Evolutionary conservation across 1,284 basidiomycete species (phyloP).

Genomic region (Meira miltonrushii): DNA sequence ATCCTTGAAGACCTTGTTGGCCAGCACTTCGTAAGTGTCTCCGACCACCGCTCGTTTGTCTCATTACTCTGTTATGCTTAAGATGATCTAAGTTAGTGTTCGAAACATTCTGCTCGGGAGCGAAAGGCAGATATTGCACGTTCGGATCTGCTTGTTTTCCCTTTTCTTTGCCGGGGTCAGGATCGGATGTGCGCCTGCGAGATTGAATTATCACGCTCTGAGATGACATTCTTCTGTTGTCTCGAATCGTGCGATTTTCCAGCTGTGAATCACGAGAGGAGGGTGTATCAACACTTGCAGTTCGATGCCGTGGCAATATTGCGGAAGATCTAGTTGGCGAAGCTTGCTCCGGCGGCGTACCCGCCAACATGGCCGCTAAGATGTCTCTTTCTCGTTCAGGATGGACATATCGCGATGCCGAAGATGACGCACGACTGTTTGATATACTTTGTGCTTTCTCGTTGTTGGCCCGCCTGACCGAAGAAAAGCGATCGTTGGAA

Average conservation of each 20-base stretch:
- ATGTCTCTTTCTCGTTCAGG: slow-evolving; percentile 40
- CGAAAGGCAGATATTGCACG: too few species aligned
- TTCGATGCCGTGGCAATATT: background rate
- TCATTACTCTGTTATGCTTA: slow-evolving; percentile 19
- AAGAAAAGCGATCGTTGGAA: slow-evolving; percentile 5
- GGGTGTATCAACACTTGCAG: background rate
- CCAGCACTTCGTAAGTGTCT: slow-evolving; percentile 33
- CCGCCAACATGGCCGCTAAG: slow-evolving; percentile 31
- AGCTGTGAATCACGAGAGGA: too few species aligned
- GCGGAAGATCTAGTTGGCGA: slow-evolving; percentile 2
- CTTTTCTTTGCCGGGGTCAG: too few species aligned
- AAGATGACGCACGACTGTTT: slow-evolving; percentile 9
- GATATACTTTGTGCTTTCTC: background rate
- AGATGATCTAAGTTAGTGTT: background rate
- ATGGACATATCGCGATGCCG: slow-evolving; percentile 23
- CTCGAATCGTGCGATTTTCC: too few species aligned
- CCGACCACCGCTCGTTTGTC: slow-evolving; percentile 20
- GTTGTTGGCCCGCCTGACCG: background rate
- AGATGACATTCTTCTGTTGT: too few species aligned
- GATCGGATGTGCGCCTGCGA: too few species aligned
- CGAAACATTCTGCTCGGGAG: too few species aligned
- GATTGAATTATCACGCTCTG: too few species aligned
- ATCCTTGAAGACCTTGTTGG: slow-evolving; percentile 30
- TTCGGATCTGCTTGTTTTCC: too few species aligned
- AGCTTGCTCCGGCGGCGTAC: slow-evolving; percentile 12